These are phyloP conservation scores for Radiomyces spectabilis DNA, from an alignment of 192 early-diverging fungal species.

Conservation along the genomic window DNA sequence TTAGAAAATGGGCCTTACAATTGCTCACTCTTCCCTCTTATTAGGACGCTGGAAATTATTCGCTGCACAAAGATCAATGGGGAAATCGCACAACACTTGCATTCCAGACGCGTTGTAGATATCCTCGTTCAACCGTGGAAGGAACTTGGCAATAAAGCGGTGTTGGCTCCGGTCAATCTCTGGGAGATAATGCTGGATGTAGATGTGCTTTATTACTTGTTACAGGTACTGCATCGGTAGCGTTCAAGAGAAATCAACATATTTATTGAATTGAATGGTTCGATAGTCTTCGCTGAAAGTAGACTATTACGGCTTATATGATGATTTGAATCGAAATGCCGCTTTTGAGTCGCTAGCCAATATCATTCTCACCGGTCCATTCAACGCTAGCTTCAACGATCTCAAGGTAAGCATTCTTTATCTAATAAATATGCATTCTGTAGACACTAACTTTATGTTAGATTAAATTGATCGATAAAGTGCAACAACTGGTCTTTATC, in stretches of 20 bases:
- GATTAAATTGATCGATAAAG: constrained; percentile 2
- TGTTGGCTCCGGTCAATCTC: neutral
- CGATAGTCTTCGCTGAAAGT: constrained; percentile 20
- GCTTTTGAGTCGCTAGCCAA: constrained; percentile 36
- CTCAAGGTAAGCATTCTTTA: constrained; percentile 30
- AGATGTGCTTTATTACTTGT: constrained; percentile 19
- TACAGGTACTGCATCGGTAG: constrained; percentile 5
- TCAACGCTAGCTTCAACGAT: constrained; percentile 29
- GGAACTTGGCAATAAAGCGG: neutral
- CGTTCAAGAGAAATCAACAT: neutral
- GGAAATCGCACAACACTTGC: constrained; percentile 19
- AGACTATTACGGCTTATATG: constrained; percentile 31
- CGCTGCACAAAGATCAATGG: constrained; percentile 3
- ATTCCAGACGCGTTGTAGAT: constrained; percentile 9
- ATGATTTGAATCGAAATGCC: constrained; percentile 32
- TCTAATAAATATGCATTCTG: neutral
- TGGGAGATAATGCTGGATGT: constrained; percentile 7
- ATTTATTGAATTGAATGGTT: neutral
- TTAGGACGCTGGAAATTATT: constrained; percentile 14
- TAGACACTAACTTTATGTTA: neutral
- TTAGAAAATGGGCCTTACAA: constrained; percentile 7
- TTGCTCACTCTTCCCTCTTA: neutral
- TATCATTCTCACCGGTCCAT: constrained; percentile 33
- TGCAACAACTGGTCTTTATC: constrained; percentile 40
- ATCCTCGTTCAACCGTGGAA: constrained; percentile 2